Base-by-base conservation (phyloP, 331 rosid genomes). In the Pyracantha coccinea region DNA sequence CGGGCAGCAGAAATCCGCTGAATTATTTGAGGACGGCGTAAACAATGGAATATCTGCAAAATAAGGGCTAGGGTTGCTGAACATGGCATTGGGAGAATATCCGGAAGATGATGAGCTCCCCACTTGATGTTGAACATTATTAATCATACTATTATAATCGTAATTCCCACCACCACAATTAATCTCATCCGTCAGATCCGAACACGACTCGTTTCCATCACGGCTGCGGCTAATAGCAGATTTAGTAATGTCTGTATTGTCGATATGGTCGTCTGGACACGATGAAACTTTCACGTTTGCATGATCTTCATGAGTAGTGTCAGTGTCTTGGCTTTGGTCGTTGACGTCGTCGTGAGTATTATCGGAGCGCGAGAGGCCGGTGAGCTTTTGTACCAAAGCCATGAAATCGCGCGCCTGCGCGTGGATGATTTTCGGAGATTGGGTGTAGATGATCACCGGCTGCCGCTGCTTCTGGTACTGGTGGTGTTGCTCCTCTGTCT, bases 371-470 rank as follows among this genome's bases (percentile, higher is more conserved):
- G 88, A 78, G 80, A 29, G 76, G 21, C 99, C 99, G 6, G 99
- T 94, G 47, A 94, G 99, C 68, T 84, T 90, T 20, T 94, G 97
- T 27, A 94, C 99, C 17, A 94, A 75, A 23, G 93, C 86, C 97
- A 90, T 92, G 87, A 94, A 94, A 50, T 94, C 90, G 8, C 83
- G 83, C 0, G 97, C 77, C 38, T 88, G 85, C 1, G 96, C 80
- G 78, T 92, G 97, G 70, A 94, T 94, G 79, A 90, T 15, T 75
- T 89, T 90, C 0, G 99, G 99, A 19, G 97, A 94, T 32, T 87
- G 80, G 0, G 93, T 81, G 91, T 92, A 94, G 12, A 92, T 92
- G 59, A 94, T 92, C 58, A 94, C 76, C 8, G 97, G 99, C 14
- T 55, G 80, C 8, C 81, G 76, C n/a, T 35, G 86, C 17, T 77